Evolutionary conservation across 2,329 filamentous ascomycete species (phyloP), one percentile per base, ranked within the genome.

Genomic region (Alternaria sp.): DNA sequence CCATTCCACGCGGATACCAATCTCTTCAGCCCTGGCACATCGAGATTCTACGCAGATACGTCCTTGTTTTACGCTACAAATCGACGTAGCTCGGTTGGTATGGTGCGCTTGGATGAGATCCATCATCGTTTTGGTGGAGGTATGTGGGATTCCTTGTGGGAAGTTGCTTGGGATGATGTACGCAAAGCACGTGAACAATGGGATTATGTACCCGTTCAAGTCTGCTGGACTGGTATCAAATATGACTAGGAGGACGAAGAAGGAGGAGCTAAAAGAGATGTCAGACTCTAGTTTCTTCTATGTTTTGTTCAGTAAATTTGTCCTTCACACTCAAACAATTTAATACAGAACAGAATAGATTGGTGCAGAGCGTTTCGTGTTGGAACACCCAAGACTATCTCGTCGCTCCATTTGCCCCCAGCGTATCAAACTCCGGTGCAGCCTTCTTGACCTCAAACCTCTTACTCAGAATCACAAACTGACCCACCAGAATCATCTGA

Each of bases 401-500:
- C 32, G 6, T 23, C 25, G 40, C 19, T 1, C 51, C 23, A 5
- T 43, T 26, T 1, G 30, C 15, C 0, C 19, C 30, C 1, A 13
- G 13, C 12, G 6, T 25, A 13, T 8, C n/a, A 28, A 28, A 61
- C 40, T 68, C 64, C 10, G 66, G 45, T 4, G 5, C 26, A 9
- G 66, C 66, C 30, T 59, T 67, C 55, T 61, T 62, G 2, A 67
- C 66, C 12, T 51, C 56, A 55, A 70, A 65, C 23, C 23, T 57
- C 55, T 64, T 61, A n/a, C 60, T 25, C n/a, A 69, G 26, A 26
- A 67, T 65, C 17, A 69, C 62, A 58, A 68, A 67, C 40, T 68
- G 66, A 1, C 68, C 67, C 13, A 67, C 68, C 13, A 69, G 57
- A 15, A 69, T 67, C 65, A 67, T 69, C 12, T 66, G 62, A 28